Percentiles rank a stretch among this genome's conserved stretches.
Conservation (phyloP, 1,284 basidiomycete genomes). For the Butyriboletus pseudospeciosus region DNA sequence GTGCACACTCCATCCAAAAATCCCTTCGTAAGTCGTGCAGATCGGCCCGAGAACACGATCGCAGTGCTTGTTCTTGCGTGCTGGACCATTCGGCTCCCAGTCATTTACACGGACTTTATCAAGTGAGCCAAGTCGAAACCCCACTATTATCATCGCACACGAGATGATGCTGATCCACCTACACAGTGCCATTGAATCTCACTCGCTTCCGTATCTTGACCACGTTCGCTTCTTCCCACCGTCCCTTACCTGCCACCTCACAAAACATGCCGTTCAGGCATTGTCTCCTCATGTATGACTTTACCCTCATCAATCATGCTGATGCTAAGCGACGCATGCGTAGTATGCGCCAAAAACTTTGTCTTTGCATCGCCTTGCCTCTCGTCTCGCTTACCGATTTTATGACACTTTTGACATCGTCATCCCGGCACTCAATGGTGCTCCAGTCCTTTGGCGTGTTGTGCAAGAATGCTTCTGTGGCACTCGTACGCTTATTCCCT, state of each 20-base stretch:
- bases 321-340: conserved; percentile 9
- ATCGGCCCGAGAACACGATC: conserved; percentile 57
- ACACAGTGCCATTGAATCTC: conserved; percentile 63
- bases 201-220: conserved; percentile 81
- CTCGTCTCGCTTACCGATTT: conserved; percentile 58
- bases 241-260: conserved; percentile 65
- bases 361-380: conserved; percentile 56
- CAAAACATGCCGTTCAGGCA: conserved; percentile 59
- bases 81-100: conserved; percentile 74
- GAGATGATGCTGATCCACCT: conserved; percentile 3
- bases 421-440: conserved; percentile 75
- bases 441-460: conserved; percentile 79
- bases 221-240: conserved; percentile 61
- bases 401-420: conserved; percentile 53
- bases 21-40: conserved; percentile 35
- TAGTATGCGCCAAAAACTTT: conserved; percentile 62
- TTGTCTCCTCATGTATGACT: conserved; percentile 60
- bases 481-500: conserved; percentile 58
- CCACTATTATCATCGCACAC: neutral
- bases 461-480: conserved; percentile 62
- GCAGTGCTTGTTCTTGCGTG: conserved; percentile 67
- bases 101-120: conserved; percentile 70
- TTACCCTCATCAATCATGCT: conserved; percentile 9
- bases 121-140: conserved; percentile 43
- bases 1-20: conserved; percentile 10